Conservation (phyloP, 106 monocot species). For the Posidonia australis region DNA sequence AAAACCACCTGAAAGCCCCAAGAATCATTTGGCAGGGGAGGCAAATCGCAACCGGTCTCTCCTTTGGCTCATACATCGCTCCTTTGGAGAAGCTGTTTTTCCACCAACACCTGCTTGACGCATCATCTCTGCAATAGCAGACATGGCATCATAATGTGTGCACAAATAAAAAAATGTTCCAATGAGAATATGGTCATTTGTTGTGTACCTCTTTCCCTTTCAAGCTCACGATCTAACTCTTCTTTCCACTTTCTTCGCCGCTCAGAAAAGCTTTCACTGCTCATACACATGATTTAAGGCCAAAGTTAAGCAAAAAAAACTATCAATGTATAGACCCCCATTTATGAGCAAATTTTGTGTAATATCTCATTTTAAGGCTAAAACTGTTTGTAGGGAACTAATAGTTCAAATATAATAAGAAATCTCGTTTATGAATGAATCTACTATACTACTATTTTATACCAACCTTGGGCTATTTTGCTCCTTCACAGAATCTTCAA, state of each 20-base stretch:
- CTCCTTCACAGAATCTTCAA: constrained; percentile 33
- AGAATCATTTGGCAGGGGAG: constrained; percentile 7
- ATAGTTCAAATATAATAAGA: background rate
- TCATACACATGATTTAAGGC: background rate
- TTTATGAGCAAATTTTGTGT: no score
- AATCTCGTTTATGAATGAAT: no score
- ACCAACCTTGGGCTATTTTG: constrained; percentile 47
- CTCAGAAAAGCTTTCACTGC: constrained; percentile 33
- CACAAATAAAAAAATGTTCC: background rate
- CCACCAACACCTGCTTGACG: constrained; percentile 36
- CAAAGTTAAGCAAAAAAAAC: background rate
- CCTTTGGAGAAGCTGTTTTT: constrained; percentile 36
- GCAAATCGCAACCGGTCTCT: constrained; percentile 29
- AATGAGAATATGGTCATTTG: background rate
- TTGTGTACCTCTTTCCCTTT: constrained; percentile 41
- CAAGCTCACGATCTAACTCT: constrained; percentile 81
- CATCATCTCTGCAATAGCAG: constrained; percentile 31
- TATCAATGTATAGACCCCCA: no score
- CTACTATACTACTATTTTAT: no score
- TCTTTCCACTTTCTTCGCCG: constrained; percentile 69
- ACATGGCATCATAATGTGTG: background rate
- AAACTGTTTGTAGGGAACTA: background rate
- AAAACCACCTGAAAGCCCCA: background rate
- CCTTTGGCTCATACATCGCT: constrained; percentile 25
- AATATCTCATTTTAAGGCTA: no score